Conservation (phyloP, 2,329 filamentous ascomycete species). For the Fusarium begoniae region DNA sequence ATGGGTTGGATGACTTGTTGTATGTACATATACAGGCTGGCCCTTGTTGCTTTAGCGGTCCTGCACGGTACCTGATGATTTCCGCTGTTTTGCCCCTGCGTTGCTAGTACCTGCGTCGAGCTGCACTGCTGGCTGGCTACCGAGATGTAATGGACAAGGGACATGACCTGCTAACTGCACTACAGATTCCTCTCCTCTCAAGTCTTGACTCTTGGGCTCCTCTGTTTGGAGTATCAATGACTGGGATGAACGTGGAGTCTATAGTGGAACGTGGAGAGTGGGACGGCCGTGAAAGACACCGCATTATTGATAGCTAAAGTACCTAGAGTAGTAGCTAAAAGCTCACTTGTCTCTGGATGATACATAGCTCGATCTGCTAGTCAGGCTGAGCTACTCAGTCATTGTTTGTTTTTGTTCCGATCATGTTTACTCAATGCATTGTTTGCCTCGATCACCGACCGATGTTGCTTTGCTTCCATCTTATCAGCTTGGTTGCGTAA, state of each 20-base stretch:
- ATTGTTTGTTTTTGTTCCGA: slow-evolving; percentile 7
- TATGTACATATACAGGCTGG: too few relatives aligned
- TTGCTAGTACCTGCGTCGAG: slow-evolving; percentile 32
- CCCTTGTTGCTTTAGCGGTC: slow-evolving; percentile 9
- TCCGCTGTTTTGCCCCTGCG: slow-evolving; percentile 28
- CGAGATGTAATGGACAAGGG: slow-evolving; percentile 8
- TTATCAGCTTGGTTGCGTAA: slow-evolving; percentile 2
- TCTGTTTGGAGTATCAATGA: slow-evolving; percentile 13
- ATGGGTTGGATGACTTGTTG: background rate
- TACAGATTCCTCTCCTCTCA: slow-evolving; percentile 9
- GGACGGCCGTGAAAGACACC: slow-evolving; percentile 29
- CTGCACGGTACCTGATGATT: slow-evolving; percentile 39
- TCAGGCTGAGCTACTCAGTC: background rate
- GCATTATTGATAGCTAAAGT: slow-evolving; percentile 19
- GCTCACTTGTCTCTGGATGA: background rate
- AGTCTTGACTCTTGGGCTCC: background rate
- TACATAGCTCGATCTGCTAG: background rate
- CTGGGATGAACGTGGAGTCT: slow-evolving; percentile 38
- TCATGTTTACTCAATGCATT: background rate
- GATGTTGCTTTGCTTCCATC: background rate
- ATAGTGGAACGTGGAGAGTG: slow-evolving; percentile 37
- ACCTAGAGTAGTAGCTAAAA: background rate
- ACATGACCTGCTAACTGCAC: slow-evolving; percentile 27
- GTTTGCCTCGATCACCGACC: background rate
- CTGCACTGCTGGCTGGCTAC: background rate